phyloP scores from a whole-genome alignment of 2,329 filamentous ascomycete species.

The Fusarium musae region DNA sequence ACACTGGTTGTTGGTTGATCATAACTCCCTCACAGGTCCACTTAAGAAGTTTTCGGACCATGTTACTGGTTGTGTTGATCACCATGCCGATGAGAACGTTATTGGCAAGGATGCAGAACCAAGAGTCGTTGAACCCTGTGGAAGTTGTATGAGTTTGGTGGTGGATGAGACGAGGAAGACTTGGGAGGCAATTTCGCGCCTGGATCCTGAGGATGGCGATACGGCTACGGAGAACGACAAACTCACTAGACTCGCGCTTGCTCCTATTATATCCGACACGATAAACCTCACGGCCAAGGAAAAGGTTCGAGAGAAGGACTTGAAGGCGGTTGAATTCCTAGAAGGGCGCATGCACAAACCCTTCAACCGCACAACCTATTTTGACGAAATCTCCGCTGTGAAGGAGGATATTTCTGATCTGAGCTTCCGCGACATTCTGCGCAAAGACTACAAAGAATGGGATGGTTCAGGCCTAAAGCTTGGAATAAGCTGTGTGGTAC shows the following conservation, averaged over 20 bases:
- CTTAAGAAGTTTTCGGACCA: conserved; percentile 63
- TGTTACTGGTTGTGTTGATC: conserved; percentile 77
- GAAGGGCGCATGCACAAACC: conserved; percentile 56
- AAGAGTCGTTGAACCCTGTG: conserved; percentile 72
- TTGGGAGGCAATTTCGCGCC: conserved; percentile 65
- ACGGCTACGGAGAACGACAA: conserved; percentile 60
- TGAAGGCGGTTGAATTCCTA: conserved; percentile 66
- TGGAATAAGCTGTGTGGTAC: conserved; percentile 75
- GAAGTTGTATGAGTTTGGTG: conserved; percentile 79
- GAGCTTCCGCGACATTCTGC: conserved; percentile 72
- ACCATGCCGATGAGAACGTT: conserved; percentile 77
- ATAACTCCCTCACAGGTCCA: conserved; percentile 76
- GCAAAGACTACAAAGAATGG: conserved; percentile 91
- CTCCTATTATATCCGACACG: conserved; percentile 79
- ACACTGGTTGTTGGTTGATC: conserved; percentile 80
- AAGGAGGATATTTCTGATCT: conserved; percentile 75
- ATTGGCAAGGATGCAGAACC: conserved; percentile 62
- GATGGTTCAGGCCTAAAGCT: conserved; percentile 64
- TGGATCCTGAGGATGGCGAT: conserved; percentile 38
- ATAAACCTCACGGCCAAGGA: conserved; percentile 68
- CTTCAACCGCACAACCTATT: conserved; percentile 68
- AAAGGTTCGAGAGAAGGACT: conserved; percentile 74
- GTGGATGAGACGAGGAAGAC: conserved; percentile 65
- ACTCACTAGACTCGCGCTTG: conserved; percentile 74
- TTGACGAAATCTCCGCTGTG: conserved; percentile 67